phyloP scores from a whole-genome alignment of 495 filamentous ascomycete species.

The Aspergillus biplanus region DNA sequence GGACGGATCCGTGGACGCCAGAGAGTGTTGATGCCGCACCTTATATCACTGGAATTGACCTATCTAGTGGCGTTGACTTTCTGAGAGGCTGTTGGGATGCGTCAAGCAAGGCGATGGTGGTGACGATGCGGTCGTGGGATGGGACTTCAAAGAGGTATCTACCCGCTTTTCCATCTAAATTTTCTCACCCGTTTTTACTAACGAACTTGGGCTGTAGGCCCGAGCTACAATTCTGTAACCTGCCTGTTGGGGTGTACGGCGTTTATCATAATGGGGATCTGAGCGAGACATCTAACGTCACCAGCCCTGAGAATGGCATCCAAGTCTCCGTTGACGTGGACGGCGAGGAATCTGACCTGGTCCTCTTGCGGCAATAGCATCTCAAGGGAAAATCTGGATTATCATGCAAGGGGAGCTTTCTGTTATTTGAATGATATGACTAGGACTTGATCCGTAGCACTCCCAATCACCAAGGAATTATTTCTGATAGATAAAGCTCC shows the following conservation, averaged over 20 bases:
- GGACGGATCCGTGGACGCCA: slow-evolving; percentile 36
- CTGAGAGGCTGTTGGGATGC: slow-evolving; percentile 40
- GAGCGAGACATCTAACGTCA: background rate
- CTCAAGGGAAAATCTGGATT: too few relatives aligned
- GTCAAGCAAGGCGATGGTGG: slow-evolving; percentile 27
- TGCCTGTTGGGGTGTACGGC: slow-evolving; percentile 2
- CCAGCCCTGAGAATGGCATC: background rate
- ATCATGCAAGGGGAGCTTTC: too few relatives aligned
- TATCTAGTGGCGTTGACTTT: slow-evolving; percentile 37
- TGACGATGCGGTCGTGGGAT: slow-evolving; percentile 39
- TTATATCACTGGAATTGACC: slow-evolving; percentile 32
- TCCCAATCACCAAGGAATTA: too few relatives aligned
- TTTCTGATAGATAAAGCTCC: too few relatives aligned
- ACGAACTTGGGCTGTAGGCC: background rate
- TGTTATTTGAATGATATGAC: too few relatives aligned
- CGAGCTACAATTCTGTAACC: background rate
- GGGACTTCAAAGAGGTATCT: slow-evolving; percentile 9
- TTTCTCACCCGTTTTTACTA: background rate
- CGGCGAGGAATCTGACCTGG: background rate
- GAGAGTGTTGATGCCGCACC: slow-evolving; percentile 24
- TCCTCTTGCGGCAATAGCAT: background rate
- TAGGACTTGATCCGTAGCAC: too few relatives aligned
- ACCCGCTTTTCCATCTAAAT: background rate
- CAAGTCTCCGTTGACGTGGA: background rate
- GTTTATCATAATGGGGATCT: slow-evolving; percentile 1